Evolutionary conservation across 805 yeast species (phyloP), one percentile per base, ranked within the genome.

Genomic region (Monosporozyma unispora): DNA sequence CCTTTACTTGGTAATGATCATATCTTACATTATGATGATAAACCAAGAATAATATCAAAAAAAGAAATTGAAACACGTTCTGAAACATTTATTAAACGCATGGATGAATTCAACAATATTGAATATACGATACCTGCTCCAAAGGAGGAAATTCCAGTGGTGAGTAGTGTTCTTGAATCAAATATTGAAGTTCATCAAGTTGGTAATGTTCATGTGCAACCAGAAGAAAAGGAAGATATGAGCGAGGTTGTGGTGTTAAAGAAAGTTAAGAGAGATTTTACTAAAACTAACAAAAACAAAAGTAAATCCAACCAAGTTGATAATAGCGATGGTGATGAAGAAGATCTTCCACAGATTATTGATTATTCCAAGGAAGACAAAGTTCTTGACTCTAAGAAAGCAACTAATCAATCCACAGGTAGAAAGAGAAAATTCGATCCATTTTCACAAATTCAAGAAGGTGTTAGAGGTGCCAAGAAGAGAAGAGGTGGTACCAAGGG

Each of bases 371-470:
- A 62, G 31, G 71, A 74, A 14, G 71, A 72, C 28, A 75, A 71
- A 49, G 66, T 78, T 12, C 60, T 78, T 51, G 43, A 49, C 12
- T 53, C 55, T 53, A 56, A 39, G 27, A 44, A 37, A 25, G 42
- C 14, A 16, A 25, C 25, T 28, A 18, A 19, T 21, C 55, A 54
- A 46, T 62, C 53, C 40, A 52, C 55, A 16, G 59, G 55, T 4
- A 65, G 63, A 45, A 74, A 74, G 60, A 73, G 75, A 56, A 66
- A 74, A 8, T 83, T 78, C 54, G 83, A 83, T 64, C 88, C 89
- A 3, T 83, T 80, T 54, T 62, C 73, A 18, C 71, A 69, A 43
- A 69, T 66, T 5, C 66, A 71, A 25, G 54, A 72, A 16, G 84
- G 81, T 1, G 84, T 84, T 8, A 67, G 67, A 54, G 73, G 76